Conservation (phyloP, 2,329 filamentous ascomycete genomes). For the Neofusicoccum sp. region DNA sequence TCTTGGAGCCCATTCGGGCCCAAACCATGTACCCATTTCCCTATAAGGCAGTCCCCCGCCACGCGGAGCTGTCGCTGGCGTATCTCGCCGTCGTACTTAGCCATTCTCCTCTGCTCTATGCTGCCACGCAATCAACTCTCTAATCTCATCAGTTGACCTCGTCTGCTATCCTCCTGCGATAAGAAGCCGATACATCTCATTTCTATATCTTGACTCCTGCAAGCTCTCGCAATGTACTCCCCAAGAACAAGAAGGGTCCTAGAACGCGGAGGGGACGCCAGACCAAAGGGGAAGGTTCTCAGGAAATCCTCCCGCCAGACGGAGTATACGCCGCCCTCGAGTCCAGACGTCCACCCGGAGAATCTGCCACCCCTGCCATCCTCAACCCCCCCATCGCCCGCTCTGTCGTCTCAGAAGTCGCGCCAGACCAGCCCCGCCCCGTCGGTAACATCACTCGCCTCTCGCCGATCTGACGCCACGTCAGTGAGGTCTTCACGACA, state of each 20-base stretch:
- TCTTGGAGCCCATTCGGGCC: constrained; percentile 1
- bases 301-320: constrained; percentile 11
- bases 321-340: constrained; percentile 15
- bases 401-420: constrained; percentile 4
- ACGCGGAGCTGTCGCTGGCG: neutral
- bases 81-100: constrained; percentile 7
- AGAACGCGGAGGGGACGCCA: constrained; percentile 12
- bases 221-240: constrained; percentile 11
- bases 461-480: constrained; percentile 9
- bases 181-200: constrained; percentile 17
- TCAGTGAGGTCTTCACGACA: constrained; percentile 14
- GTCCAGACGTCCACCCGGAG: constrained; percentile 14
- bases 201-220: constrained; percentile 5
- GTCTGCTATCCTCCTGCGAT: neutral
- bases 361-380: constrained; percentile 6
- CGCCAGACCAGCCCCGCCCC: constrained; percentile 12
- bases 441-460: neutral
- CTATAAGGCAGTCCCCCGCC: constrained; percentile 5
- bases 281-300: constrained; percentile 14
- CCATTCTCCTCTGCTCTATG: constrained; percentile 20
- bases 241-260: constrained; percentile 11
- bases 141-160: constrained; percentile 4
- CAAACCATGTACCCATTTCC: constrained; percentile 11
- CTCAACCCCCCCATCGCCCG: constrained; percentile 13
- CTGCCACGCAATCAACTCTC: constrained; percentile 37